Evolutionary conservation across 805 yeast species (phyloP).

Genomic region (Candida insectorum): DNA sequence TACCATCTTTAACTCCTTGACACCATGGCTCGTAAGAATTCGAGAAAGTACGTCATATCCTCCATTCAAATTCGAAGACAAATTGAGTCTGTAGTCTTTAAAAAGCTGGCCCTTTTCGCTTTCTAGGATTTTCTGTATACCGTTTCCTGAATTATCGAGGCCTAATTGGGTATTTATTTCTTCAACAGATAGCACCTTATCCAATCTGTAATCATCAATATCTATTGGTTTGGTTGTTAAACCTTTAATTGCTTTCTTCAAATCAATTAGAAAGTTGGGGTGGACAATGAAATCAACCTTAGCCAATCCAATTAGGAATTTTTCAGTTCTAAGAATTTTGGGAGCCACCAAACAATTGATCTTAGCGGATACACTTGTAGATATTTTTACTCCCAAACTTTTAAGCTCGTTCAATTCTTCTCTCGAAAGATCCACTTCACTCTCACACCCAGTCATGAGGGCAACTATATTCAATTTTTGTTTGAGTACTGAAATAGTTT

Average conservation of each 20-base stretch:
- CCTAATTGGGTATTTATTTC: conserved; percentile 33
- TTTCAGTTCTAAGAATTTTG: conserved; percentile 77
- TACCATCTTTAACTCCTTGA: conserved; percentile 14
- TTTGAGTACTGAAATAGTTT: neutral
- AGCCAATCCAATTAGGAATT: conserved; percentile 71
- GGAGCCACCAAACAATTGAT: conserved; percentile 67
- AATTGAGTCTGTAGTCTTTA: conserved; percentile 44
- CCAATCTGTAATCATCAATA: conserved; percentile 31
- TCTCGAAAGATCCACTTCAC: conserved; percentile 31
- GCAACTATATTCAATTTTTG: conserved; percentile 2
- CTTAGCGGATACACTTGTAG: conserved; percentile 30
- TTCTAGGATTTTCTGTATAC: conserved; percentile 11
- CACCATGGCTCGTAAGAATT: conserved; percentile 63
- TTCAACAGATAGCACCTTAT: conserved; percentile 23
- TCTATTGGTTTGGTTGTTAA: conserved; percentile 5
- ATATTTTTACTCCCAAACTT: conserved; percentile 56
- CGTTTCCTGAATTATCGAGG: conserved; percentile 14
- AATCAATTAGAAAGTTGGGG: conserved; percentile 51
- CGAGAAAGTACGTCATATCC: conserved; percentile 53
- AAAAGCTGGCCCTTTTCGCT: conserved; percentile 40
- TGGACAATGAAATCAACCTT: conserved; percentile 50
- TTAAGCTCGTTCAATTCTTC: conserved; percentile 42
- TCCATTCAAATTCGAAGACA: conserved; percentile 59
- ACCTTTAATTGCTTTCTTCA: conserved; percentile 22
- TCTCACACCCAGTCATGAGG: conserved; percentile 66